Percentiles rank a stretch among this genome's conserved stretches.
phyloP scores from a whole-genome alignment of 495 filamentous ascomycete genomes.

The Hyaloscypha hepaticicola region DNA sequence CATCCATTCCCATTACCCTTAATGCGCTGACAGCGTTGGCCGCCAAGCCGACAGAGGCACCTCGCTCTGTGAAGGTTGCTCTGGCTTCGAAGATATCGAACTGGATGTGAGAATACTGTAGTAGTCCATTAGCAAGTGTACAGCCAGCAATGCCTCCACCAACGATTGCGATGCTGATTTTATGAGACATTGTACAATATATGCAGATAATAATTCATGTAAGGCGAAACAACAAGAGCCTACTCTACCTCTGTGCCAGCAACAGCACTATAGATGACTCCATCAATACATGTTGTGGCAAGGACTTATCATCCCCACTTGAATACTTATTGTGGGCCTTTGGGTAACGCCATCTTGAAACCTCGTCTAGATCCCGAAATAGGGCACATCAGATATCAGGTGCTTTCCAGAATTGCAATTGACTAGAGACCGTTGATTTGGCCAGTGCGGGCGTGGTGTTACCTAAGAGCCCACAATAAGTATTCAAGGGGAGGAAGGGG shows the following conservation, averaged over 20 bases:
- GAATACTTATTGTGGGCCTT: no score
- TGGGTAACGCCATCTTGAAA: no score
- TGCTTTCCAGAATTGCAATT: no score
- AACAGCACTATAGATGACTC: no score
- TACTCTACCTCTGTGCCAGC: background rate
- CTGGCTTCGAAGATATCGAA: conserved; percentile 38
- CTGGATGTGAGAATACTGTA: conserved; percentile 34
- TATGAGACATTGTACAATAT: conserved; percentile 1
- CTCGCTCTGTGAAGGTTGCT: conserved; percentile 34
- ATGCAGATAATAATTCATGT: background rate
- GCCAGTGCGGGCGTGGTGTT: no score
- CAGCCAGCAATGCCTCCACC: conserved; percentile 38
- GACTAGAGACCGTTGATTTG: no score
- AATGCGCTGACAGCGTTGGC: conserved; percentile 22
- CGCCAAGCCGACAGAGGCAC: conserved; percentile 32
- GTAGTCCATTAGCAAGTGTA: conserved; percentile 32
- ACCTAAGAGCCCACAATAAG: no score
- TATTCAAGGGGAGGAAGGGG: no score
- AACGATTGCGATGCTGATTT: conserved; percentile 38
- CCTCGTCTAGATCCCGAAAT: no score
- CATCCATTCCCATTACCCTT: background rate
- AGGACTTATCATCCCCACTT: no score
- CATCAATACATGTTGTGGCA: no score
- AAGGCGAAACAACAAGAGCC: background rate
- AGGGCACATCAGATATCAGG: no score